Evolutionary conservation across 2,329 filamentous ascomycete genomes (phyloP).

Genomic region (Trichoderma aggressivum): DNA sequence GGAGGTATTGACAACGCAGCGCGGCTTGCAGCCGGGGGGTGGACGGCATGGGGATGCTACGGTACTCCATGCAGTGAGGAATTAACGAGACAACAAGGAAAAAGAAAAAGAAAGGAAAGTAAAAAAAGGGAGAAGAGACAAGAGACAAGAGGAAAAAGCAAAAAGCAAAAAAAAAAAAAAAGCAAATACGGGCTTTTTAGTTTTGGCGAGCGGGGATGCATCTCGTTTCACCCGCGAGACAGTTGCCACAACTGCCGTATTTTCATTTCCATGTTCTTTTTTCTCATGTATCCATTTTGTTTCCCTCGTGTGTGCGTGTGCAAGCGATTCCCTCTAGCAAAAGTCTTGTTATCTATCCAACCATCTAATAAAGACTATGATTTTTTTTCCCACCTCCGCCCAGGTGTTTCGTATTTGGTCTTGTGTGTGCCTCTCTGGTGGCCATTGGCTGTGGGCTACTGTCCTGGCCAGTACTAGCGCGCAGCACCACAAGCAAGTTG

Average conservation of each 20-base stretch:
- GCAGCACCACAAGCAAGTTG: background rate
- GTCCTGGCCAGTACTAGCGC: conserved; percentile 3
- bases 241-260: conserved; percentile 2
- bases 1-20: background rate
- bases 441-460: background rate
- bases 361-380: background rate
- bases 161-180: background rate
- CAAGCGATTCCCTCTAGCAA: background rate
- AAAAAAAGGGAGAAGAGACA: background rate
- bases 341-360: background rate
- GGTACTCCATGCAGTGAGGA: background rate
- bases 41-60: background rate
- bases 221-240: background rate
- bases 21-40: background rate
- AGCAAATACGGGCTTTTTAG: background rate
- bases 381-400: background rate
- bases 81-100: background rate
- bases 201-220: background rate
- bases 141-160: background rate
- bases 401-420: conserved; percentile 10
- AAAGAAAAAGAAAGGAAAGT: background rate
- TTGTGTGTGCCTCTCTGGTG: conserved; percentile 5
- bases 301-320: background rate
- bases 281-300: background rate
- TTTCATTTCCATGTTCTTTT: background rate